A percentile compares a stretch with the other conserved stretches of the same genome.
These are phyloP conservation scores for Diaporthe nobilis DNA, from an alignment of 2,329 filamentous ascomycete species.

Conservation along the genomic window DNA sequence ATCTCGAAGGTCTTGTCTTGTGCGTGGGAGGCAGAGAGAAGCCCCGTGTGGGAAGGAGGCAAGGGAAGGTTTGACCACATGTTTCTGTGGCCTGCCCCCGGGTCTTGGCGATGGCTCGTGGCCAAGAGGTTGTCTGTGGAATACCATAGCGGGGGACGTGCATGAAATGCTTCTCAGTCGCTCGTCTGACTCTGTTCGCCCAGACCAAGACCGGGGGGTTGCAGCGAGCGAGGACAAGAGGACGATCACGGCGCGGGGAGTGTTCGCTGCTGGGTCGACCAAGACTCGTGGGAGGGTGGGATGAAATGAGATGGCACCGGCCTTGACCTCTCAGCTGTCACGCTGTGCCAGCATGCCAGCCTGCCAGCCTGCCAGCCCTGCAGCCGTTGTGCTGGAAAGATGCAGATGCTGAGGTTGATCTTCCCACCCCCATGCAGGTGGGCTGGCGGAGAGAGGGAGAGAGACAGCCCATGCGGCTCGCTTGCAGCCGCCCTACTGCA, in stretches of 20 bases:
- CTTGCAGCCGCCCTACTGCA: conserved; percentile 6
- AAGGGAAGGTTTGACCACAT: conserved; percentile 24
- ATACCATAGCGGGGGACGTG: conserved; percentile 33
- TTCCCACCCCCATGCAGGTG: background rate
- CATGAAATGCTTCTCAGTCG: conserved; percentile 26
- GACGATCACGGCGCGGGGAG: conserved; percentile 3
- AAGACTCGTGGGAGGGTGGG: conserved; percentile 17
- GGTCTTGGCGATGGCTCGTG: conserved; percentile 10
- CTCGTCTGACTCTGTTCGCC: background rate
- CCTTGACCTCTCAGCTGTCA: conserved; percentile 7
- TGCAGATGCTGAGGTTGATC: background rate
- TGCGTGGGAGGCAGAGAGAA: background rate
- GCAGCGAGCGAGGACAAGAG: background rate
- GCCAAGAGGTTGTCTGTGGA: conserved; percentile 15
- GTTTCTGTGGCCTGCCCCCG: conserved; percentile 23
- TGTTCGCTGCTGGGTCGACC: conserved; percentile 3
- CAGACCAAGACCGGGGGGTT: conserved; percentile 15
- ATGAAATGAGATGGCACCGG: conserved; percentile 26
- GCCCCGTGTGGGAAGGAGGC: background rate
- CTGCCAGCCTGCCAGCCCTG: conserved; percentile 14
- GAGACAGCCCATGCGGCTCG: background rate
- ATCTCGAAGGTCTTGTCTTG: conserved; percentile 2
- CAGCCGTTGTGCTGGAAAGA: background rate
- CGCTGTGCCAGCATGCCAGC: background rate
- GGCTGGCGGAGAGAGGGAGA: background rate